Evolutionary conservation across 306 rosid species (phyloP).

Genomic region (Albizia julibrissin): DNA sequence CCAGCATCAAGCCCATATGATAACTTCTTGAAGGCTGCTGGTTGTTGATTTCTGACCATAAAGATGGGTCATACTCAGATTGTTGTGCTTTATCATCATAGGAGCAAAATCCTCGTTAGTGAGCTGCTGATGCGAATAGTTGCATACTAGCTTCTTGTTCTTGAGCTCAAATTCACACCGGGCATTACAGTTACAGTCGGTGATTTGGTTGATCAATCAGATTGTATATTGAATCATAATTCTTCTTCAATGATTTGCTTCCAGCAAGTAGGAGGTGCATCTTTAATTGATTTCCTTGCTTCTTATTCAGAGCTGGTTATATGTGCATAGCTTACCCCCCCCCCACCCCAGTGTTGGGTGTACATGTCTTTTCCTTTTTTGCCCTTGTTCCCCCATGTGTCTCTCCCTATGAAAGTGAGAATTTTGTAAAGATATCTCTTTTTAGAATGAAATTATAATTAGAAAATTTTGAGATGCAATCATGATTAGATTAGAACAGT

Average conservation of each 20-base stretch:
- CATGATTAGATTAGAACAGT: background rate
- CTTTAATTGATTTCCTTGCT: conserved; percentile 42
- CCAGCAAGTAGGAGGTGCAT: conserved; percentile 19
- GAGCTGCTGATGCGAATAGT: conserved; percentile 1
- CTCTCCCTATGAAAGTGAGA: background rate
- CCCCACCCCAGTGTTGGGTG: background rate
- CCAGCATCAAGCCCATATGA: conserved; percentile 80
- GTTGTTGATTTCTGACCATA: conserved; percentile 53
- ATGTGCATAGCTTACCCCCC: conserved; percentile 33
- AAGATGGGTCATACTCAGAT: background rate
- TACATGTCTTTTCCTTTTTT: background rate
- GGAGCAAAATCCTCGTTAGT: background rate
- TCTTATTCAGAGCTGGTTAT: conserved; percentile 11
- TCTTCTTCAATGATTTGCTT: conserved; percentile 35
- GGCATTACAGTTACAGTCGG: conserved; percentile 11
- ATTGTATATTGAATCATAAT: conserved; percentile 13
- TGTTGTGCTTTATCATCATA: background rate
- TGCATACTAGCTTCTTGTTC: conserved; percentile 31
- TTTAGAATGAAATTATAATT: background rate
- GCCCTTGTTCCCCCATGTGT: background rate
- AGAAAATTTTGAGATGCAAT: background rate
- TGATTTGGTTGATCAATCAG: conserved; percentile 6
- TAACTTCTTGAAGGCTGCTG: conserved; percentile 79
- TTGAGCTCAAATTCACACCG: conserved; percentile 27
- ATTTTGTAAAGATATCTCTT: background rate